Evolutionary conservation across 306 rosid species (phyloP).

Genomic region (Vigna angularis): DNA sequence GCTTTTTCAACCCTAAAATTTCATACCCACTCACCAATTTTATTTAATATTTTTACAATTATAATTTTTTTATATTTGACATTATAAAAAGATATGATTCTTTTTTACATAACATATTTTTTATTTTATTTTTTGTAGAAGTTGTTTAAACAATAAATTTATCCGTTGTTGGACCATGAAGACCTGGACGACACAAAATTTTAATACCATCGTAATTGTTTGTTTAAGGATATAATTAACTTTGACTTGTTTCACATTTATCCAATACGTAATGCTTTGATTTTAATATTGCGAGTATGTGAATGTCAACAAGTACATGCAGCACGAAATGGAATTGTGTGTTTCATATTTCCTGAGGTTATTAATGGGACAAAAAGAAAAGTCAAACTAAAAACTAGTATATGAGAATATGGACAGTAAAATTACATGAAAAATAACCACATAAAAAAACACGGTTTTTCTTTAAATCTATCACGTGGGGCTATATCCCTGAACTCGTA

Average conservation of each 20-base stretch:
- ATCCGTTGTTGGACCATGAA: not conserved
- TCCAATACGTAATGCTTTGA: not conserved
- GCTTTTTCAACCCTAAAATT: no score
- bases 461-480: not conserved
- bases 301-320: not conserved
- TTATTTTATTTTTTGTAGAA: no score
- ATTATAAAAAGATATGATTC: no score
- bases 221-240: not conserved
- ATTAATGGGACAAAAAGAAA: not conserved
- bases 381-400: not conserved
- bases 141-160: no score
- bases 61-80: no score
- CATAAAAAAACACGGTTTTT: no score
- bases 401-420: not conserved
- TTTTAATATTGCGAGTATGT: not conserved
- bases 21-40: no score
- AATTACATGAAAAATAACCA: no score
- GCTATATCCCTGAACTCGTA: not conserved
- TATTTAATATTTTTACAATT: no score
- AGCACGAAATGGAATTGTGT: not conserved
- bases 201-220: not conserved
- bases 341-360: no score
- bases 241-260: not conserved
- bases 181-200: not conserved
- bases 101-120: no score